Evolutionary conservation across 1,284 basidiomycete species (phyloP), one percentile per base, ranked within the genome.

Genomic region (Ceratobasidium sp.): DNA sequence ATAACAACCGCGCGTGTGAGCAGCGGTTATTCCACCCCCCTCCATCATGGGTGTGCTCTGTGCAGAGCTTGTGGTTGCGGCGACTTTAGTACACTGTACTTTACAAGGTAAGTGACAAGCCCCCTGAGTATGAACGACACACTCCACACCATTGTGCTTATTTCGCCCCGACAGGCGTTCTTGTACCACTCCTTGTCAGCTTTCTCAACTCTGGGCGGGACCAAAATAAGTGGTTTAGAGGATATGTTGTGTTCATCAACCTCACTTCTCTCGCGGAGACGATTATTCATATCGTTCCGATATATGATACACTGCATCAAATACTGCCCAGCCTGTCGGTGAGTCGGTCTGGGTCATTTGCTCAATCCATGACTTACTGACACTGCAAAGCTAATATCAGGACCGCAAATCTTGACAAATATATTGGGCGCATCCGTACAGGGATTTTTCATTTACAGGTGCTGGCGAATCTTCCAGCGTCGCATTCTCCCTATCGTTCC

Each of bases 381-480:
- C 7, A n/a, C 8, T 17, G 2, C 37, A 2, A 49, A 75, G 71
- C 34, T 75, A 17, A 4, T 75, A n/a, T 25, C 40, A 0, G 46
- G 37, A 9, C 9, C 49, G 8, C 71, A 49, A 22, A 9, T 66
- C 29, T 22, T 64, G 37, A 75, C 61, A 6, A 25, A 34, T 1
- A 43, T 57, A 29, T 15, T 76, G 6, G 9, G 52, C 15, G 64
- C 62, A 13, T 66, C 73, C 3, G 64, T 76, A n/a, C 73, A 76
- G 49, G 44, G 51, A 11, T 76, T 76, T 44, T 76, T 76, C n/a
- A 66, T 76, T 19, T 67, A 6, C 32, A 34, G 73, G 15, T 76
- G 73, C 54, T 76, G 73, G 73, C 22, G 62, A 2, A 76, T 76
- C 43, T 76, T 66, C 19, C 37, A 46, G 17, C 62, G 43, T 25